Base-by-base conservation (phyloP, 768 basidiomycete genomes). In the Mycena pura region DNA sequence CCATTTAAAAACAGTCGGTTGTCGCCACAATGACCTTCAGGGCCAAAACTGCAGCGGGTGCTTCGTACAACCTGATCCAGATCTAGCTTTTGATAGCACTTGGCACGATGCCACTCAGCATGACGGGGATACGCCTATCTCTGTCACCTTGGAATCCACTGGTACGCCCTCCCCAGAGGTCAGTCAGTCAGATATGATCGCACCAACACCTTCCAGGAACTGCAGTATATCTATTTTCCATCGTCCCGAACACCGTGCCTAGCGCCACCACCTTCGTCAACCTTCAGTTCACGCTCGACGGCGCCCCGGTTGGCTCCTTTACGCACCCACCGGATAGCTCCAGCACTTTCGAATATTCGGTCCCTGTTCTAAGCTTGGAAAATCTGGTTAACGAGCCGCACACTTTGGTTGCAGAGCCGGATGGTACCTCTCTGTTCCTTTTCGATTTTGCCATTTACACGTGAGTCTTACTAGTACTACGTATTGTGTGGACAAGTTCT, bases 371-470 rank as follows among this genome's bases (percentile, higher is more conserved):
- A 25, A 56, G 45, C 28, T 45, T 43, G 2, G 14, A 34, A 32
- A 36, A 55, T 27, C 34, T 56, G 24, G 38, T 7, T 15, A 45
- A 44, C 28, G 32, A 43, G 34, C 22, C 54, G 14, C 54, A 56
- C 54, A 56, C 45, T 10, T 22, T 56, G 13, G 45, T 56, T 9
- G 54, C 31, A 27, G 31, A 55, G 36, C 46, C 32, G 31, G 45
- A 43, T 13, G 24, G 44, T 17, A 56, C 46, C 36, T 56, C 45
- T 10, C 25, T 56, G 21, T 56, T 55, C 11, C 15, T 55, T 15
- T 56, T 46, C 19, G 54, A 47, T 47, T 39, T 56, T 25, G 53
- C 53, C 6, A 55, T 55, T 15, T 55, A 56, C 27, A 56, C 54
- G 44, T 45, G 53, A 45, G 44, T 27, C 11, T 28, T 2, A n/a